phyloP scores from a whole-genome alignment of 495 filamentous ascomycete species.

The Filosporella fistucella region DNA sequence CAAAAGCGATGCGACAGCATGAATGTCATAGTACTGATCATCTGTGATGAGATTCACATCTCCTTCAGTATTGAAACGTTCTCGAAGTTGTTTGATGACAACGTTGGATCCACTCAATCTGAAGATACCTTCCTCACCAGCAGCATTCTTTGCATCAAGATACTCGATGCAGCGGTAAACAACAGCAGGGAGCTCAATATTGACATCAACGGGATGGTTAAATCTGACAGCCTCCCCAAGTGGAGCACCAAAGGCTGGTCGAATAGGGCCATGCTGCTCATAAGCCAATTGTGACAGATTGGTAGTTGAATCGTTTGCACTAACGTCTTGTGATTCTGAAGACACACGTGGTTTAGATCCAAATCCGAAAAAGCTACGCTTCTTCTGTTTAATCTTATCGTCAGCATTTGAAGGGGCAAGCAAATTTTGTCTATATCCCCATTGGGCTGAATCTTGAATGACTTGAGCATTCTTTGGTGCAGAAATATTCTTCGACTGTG shows the following conservation, averaged over 20 bases:
- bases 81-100: conserved; percentile 84
- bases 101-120: conserved; percentile 90
- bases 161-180: conserved; percentile 97
- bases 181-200: conserved; percentile 80
- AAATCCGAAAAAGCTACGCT: conserved; percentile 94
- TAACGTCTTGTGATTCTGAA: conserved; percentile 22
- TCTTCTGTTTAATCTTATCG: conserved; percentile 76
- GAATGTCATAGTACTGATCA: conserved; percentile 88
- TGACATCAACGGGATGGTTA: conserved; percentile 65
- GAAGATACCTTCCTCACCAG: conserved; percentile 92
- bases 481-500: conserved; percentile 65
- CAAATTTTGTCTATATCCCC: conserved; percentile 67
- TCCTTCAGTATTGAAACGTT: conserved; percentile 90
- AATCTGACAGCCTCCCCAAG: conserved; percentile 82
- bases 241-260: conserved; percentile 81
- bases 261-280: conserved; percentile 52
- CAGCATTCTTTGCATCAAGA: conserved; percentile 76
- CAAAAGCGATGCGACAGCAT: conserved; percentile 90
- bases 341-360: conserved; percentile 51
- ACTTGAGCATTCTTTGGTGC: conserved; percentile 79
- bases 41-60: conserved; percentile 85
- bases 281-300: conserved; percentile 30
- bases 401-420: conserved; percentile 34
- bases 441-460: conserved; percentile 80
- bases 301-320: conserved; percentile 30